Conservation (phyloP, 331 rosid species). For the Rhamnella rubrinervis region DNA sequence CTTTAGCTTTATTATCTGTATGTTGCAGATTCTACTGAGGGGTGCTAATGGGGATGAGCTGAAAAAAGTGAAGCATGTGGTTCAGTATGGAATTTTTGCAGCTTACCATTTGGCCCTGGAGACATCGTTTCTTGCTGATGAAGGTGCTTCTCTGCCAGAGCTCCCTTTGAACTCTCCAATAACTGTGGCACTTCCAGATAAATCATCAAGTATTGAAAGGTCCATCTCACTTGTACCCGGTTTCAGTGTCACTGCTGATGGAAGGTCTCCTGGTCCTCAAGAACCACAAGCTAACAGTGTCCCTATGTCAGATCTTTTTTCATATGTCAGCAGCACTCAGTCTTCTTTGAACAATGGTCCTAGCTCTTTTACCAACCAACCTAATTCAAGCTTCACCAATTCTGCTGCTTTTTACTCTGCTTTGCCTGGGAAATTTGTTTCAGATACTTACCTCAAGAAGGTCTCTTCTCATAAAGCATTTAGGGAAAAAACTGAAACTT, state of each 20-base stretch:
- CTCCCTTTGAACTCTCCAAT: conserved; percentile 71
- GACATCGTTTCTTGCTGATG: conserved; percentile 99
- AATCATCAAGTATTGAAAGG: conserved; percentile 57
- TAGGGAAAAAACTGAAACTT: conserved; percentile 37
- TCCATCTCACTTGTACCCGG: conserved; percentile 91
- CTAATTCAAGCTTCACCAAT: conserved; percentile 33
- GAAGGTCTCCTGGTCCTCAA: conserved; percentile 38
- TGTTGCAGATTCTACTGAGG: conserved; percentile 78
- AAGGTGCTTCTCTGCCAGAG: conserved; percentile 94
- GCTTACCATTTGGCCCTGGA: conserved; percentile 98
- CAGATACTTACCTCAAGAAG: conserved; percentile 35
- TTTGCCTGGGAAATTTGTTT: conserved; percentile 34
- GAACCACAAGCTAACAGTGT: conserved; percentile 55
- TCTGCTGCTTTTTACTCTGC: conserved; percentile 42
- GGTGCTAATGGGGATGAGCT: conserved; percentile 85
- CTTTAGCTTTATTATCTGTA: conserved; percentile 23
- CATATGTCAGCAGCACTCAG: conserved; percentile 32
- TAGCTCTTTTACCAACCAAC: conserved; percentile 38
- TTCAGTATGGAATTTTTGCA: conserved; percentile 96
- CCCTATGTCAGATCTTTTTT: conserved; percentile 45
- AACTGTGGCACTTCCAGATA: conserved; percentile 78
- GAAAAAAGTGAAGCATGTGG: conserved; percentile 90
- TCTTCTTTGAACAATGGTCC: conserved; percentile 39
- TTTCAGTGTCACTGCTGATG: conserved; percentile 41
- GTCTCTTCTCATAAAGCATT: conserved; percentile 36